A percentile compares a stretch with the other conserved stretches of the same genome.
Conservation (phyloP, 495 filamentous ascomycete species). For the Penicillium dipodomyicola region DNA sequence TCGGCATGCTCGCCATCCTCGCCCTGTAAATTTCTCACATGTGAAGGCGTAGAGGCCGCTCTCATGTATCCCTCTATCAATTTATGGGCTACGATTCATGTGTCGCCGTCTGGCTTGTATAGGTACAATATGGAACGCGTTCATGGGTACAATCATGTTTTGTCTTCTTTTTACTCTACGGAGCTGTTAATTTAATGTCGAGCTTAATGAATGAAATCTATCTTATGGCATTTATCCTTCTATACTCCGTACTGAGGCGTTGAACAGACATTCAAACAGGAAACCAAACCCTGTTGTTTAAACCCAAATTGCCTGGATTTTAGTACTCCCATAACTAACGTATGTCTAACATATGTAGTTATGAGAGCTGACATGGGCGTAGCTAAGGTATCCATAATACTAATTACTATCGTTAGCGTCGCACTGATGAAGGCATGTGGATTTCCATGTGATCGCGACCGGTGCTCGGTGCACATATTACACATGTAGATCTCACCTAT, state of each 20-base stretch:
- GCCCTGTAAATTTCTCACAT: slow-evolving; percentile 32
- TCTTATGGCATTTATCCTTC: background rate
- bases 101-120: slow-evolving; percentile 15
- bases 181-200: slow-evolving; percentile 23
- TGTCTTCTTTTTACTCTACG: slow-evolving; percentile 15
- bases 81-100: slow-evolving; percentile 15
- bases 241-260: background rate
- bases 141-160: slow-evolving; percentile 10
- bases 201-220: slow-evolving; percentile 12
- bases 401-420: background rate
- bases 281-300: background rate
- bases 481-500: too few species aligned
- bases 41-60: background rate
- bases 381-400: background rate
- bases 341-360: background rate
- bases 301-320: background rate
- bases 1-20: slow-evolving; percentile 42
- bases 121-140: slow-evolving; percentile 13
- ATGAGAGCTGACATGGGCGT: background rate
- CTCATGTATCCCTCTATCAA: background rate
- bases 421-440: background rate
- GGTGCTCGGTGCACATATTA: too few species aligned
- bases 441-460: slow-evolving; percentile 21
- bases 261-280: too few species aligned
- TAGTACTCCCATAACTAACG: too few species aligned